These are phyloP conservation scores for Geosmithia flava DNA, from an alignment of 2,329 filamentous ascomycete species.

Conservation along the genomic window DNA sequence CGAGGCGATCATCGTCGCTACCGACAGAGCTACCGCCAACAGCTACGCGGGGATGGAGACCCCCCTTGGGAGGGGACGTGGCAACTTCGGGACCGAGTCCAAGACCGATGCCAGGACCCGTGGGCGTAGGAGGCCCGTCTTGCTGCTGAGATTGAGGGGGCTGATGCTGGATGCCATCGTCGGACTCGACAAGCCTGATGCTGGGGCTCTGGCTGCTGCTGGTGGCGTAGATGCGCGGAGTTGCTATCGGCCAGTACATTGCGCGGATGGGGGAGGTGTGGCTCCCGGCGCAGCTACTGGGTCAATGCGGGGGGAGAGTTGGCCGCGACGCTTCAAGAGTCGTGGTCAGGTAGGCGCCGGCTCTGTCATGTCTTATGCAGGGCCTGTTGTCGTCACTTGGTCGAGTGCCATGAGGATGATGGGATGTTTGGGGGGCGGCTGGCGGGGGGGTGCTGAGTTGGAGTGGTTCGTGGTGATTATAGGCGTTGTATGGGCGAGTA, in stretches of 20 bases:
- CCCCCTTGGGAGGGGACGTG: background rate
- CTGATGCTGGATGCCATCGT: constrained; percentile 40
- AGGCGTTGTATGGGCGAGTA: too few species aligned
- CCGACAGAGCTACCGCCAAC: constrained; percentile 2
- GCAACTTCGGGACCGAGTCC: background rate
- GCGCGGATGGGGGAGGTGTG: constrained; percentile 12
- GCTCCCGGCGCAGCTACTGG: constrained; percentile 9
- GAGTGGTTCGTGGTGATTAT: background rate
- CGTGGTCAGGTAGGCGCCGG: constrained; percentile 7
- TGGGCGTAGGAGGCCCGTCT: background rate
- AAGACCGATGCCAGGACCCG: background rate
- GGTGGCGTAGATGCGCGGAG: constrained; percentile 71
- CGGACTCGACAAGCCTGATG: constrained; percentile 38
- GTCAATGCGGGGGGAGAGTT: constrained; percentile 5
- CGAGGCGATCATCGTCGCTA: constrained; percentile 15
- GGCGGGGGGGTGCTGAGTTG: background rate
- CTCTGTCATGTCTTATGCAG: constrained; percentile 5
- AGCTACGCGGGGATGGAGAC: constrained; percentile 11
- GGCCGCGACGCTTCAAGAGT: constrained; percentile 6
- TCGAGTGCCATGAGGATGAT: background rate
- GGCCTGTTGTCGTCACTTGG: background rate
- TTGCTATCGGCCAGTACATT: constrained; percentile 90
- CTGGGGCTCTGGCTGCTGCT: constrained; percentile 48
- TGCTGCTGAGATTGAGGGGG: constrained; percentile 5
- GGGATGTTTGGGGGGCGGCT: too few species aligned